Evolutionary conservation across 305 asterid genomes (phyloP), one percentile per base, ranked within the genome.

Genomic region (Fraxinus dipetala): DNA sequence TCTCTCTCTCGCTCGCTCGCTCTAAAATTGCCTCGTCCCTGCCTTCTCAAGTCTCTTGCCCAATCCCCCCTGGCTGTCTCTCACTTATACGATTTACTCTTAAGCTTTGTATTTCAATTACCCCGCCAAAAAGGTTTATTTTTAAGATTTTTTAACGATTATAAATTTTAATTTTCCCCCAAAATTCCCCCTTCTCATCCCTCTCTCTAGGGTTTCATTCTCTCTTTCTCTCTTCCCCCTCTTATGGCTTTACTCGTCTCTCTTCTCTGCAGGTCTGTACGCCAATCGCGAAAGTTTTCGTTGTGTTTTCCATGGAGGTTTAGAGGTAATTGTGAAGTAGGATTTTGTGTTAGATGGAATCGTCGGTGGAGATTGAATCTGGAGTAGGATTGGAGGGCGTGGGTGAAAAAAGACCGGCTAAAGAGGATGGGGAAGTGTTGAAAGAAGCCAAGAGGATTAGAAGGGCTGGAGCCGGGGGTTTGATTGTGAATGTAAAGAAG

Each of bases 41-140:
- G 91, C 89, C 86, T 88, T 73, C 78, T 86, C 59, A 14, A 48
- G 59, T 48, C 18, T 48, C 4, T 78, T 81, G 6, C 79, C 40
- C 85, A 73, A 85, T 76, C 79, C 87, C 56, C 80, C 84, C 84
- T 51, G 61, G 61, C 61, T 51, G 9, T 18, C 63, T 48, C 0
- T 51, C 63, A 51, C 84, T 28, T 18, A 69, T 82, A 72, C 78
- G 81, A 83, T 75, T 75, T 77, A 65, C 88, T 80, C 90, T 59
- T 36, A 72, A 87, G 83, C 86, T 80, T 86, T 73, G 79, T 51
- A 51, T 74, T 80, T 80, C 90, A 88, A 88, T 92, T 92, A 90
- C 63, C 96, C 92, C 94, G 93, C 97, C 93, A 93, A 90, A 88
- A 88, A 87, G 88, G 92, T 83, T 76, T 48, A 35, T 83, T 87